Evolutionary conservation across 768 basidiomycete species (phyloP).

Genomic region (Panus rudis): DNA sequence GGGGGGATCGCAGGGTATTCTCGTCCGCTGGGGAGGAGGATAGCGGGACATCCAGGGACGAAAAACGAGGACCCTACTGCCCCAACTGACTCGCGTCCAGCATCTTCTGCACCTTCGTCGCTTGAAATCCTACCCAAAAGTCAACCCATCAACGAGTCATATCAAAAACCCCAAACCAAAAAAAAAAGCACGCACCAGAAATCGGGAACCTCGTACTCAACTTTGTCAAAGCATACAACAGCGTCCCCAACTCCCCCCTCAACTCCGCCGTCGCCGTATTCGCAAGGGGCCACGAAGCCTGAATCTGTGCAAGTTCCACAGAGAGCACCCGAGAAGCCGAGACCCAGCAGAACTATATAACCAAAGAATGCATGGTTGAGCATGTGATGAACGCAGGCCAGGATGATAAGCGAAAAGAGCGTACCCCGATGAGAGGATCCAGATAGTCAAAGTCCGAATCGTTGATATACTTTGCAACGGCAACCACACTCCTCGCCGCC

Average conservation of each 20-base stretch:
- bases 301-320: slow-evolving; percentile 56
- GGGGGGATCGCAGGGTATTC: background rate
- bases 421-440: slow-evolving; percentile 73
- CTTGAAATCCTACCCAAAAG: slow-evolving; percentile 18
- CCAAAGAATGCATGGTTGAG: slow-evolving; percentile 5
- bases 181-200: slow-evolving; percentile 28
- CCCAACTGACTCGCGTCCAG: slow-evolving; percentile 20
- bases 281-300: slow-evolving; percentile 53
- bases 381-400: background rate
- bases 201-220: slow-evolving; percentile 58
- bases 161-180: slow-evolving; percentile 6
- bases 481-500: slow-evolving; percentile 53
- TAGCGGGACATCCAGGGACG: slow-evolving; percentile 9
- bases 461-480: slow-evolving; percentile 53
- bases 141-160: slow-evolving; percentile 2
- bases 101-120: slow-evolving; percentile 22
- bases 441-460: slow-evolving; percentile 64
- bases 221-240: slow-evolving; percentile 59
- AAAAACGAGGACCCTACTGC: slow-evolving; percentile 5
- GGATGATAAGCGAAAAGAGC: slow-evolving; percentile 18
- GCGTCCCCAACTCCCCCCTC: slow-evolving; percentile 51
- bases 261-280: slow-evolving; percentile 48
- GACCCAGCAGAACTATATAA: slow-evolving; percentile 62
- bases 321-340: slow-evolving; percentile 60
- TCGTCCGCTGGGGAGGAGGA: slow-evolving; percentile 4